Evolutionary conservation across 768 basidiomycete genomes (phyloP), one percentile per base, ranked within the genome.

Genomic region (Lactarius vividus): DNA sequence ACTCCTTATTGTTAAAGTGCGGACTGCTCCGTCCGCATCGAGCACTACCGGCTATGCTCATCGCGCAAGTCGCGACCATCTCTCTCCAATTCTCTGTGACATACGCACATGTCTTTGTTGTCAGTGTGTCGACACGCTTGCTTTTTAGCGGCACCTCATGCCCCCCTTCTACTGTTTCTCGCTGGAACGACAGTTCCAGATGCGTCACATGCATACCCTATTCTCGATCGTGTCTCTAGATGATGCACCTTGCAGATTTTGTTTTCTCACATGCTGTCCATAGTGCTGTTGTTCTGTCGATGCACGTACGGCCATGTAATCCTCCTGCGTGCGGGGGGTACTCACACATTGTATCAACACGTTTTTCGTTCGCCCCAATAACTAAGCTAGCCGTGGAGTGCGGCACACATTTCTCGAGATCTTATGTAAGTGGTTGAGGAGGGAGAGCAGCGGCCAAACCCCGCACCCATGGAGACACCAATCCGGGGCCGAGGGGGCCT

Each of bases 161-260:
- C 20, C 4, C 46, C 44, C n/a, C 44, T n/a, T 5, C 18, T n/a
- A 46, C n/a, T 65, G 64, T 65, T 57, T 62, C 46, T 57, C 65
- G 44, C 61, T 66, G 49, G 61, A 66, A 57, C 23, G n/a, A 23
- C 58, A 11, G 44, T 62, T 62, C 33, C 40, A n/a, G 49, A 54
- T 62, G 61, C 55, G 60, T 61, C 29, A 61, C 64, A 61, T 39
- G 11, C 61, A 66, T 66, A 66, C 65, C 65, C 57, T 35, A 52
- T 52, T 5, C 55, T 57, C 4, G 35, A 13, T 37, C 11, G 52
- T 61, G 65, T 35, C 61, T 66, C 61, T 66, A 26, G 65, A 66
- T 54, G 65, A 66, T 59, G 16, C 61, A 61, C 65, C 13, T 61
- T 46, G 28, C 16, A 33, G 61, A 52, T 54, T 35, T 62, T 54